A percentile compares a stretch with the other conserved stretches of the same genome.
Conservation (phyloP, 2,329 filamentous ascomycete species). For the Aspergillus ochraceoroseus region DNA sequence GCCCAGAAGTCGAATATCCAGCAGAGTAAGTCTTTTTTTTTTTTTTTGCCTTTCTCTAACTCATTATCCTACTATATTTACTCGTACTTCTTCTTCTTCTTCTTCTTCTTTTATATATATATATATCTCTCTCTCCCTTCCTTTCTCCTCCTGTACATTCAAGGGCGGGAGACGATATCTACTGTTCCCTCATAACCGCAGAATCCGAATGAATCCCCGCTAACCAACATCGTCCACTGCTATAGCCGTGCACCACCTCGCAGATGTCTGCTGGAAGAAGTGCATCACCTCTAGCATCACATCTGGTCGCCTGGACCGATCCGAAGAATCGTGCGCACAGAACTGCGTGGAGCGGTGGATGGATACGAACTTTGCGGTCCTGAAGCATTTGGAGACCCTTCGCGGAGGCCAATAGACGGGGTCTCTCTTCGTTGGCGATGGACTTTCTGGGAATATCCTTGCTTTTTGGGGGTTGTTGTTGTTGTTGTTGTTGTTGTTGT, state of each 20-base stretch:
- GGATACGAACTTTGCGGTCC: constrained; percentile 78
- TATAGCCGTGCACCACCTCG: constrained; percentile 55
- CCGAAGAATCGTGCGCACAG: constrained; percentile 75
- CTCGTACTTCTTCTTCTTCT: background rate
- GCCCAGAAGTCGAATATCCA: constrained; percentile 66
- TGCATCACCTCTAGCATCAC: constrained; percentile 74
- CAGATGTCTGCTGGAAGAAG: constrained; percentile 89
- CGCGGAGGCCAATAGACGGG: constrained; percentile 39
- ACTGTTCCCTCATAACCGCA: background rate
- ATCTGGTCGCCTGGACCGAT: constrained; percentile 64
- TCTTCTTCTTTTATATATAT: background rate
- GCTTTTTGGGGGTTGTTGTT: too few species aligned
- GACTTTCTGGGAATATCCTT: too few species aligned
- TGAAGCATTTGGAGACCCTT: constrained; percentile 73
- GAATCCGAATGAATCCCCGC: background rate
- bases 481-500: too few species aligned
- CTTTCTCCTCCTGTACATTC: background rate
- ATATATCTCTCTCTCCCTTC: too few species aligned
- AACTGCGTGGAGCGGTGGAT: constrained; percentile 95
- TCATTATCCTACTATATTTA: background rate
- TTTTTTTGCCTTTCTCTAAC: too few species aligned
- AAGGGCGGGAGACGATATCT: too few species aligned
- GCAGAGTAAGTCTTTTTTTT: constrained; percentile 40
- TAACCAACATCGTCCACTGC: constrained; percentile 39
- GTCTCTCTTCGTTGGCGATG: background rate